These are phyloP conservation scores for Botrytis hyacinthi DNA, from an alignment of 2,329 filamentous ascomycete genomes.

Conservation along the genomic window DNA sequence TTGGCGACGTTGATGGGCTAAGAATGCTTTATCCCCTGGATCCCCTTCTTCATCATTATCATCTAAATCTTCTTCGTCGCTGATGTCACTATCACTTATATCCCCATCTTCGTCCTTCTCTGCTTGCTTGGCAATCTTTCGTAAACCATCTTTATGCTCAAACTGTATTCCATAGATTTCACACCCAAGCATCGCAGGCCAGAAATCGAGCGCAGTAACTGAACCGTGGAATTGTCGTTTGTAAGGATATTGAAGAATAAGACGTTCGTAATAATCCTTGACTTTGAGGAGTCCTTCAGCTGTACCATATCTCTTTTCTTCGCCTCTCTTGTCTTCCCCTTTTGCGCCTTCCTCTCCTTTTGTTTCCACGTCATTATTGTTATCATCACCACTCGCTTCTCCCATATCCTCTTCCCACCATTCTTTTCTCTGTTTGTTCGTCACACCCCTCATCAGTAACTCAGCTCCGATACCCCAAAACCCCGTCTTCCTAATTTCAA, in stretches of 20 bases:
- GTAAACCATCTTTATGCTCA: conserved; percentile 51
- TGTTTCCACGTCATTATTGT: conserved; percentile 11
- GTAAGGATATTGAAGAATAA: conserved; percentile 76
- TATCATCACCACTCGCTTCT: conserved; percentile 4
- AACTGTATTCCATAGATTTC: conserved; percentile 75
- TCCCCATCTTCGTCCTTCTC: conserved; percentile 33
- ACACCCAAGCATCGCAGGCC: conserved; percentile 74
- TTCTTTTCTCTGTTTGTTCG: conserved; percentile 30
- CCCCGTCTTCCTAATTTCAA: conserved; percentile 68
- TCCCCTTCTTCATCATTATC: conserved; percentile 24
- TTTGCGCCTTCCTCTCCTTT: conserved; percentile 22
- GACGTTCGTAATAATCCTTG: conserved; percentile 69
- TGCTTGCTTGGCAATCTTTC: conserved; percentile 40
- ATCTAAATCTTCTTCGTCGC: conserved; percentile 24
- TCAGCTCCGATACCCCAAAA: conserved; percentile 86
- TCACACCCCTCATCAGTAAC: conserved; percentile 62
- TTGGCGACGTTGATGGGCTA: conserved; percentile 26
- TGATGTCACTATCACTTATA: conserved; percentile 25
- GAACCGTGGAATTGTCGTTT: conserved; percentile 56
- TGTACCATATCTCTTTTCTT: conserved; percentile 41
- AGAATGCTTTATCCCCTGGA: conserved; percentile 28
- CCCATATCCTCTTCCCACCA: conserved; percentile 15
- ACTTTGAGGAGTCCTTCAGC: conserved; percentile 54
- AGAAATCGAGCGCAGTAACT: conserved; percentile 72
- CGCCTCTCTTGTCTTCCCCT: conserved; percentile 7